These are phyloP conservation scores for Diplodia mutila DNA, from an alignment of 2,329 filamentous ascomycete species.

Conservation along the genomic window DNA sequence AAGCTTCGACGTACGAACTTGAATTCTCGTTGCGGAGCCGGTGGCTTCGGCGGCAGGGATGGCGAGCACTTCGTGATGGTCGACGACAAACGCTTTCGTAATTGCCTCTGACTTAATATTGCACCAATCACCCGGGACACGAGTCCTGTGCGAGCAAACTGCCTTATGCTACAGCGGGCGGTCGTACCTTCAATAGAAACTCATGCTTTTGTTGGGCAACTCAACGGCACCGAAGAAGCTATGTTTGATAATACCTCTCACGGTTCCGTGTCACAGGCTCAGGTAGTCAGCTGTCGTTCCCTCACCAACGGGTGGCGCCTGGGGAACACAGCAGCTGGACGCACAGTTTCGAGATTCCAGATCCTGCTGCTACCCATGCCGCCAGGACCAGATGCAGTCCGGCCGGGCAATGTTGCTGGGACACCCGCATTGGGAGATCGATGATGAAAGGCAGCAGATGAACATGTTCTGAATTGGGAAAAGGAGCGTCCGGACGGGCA, in stretches of 20 bases:
- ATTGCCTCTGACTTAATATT: slow-evolving; percentile 22
- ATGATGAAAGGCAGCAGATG: slow-evolving; percentile 18
- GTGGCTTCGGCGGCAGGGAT: slow-evolving; percentile 5
- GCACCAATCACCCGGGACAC: slow-evolving; percentile 22
- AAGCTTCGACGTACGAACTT: not conserved
- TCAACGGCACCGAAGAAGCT: slow-evolving; percentile 8
- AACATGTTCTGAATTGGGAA: not conserved
- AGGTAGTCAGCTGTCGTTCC: slow-evolving; percentile 20
- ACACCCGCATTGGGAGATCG: slow-evolving; percentile 7
- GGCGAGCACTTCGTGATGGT: not conserved
- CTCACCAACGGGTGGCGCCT: slow-evolving; percentile 12
- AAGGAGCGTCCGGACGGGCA: slow-evolving; percentile 14
- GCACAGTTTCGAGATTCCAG: slow-evolving; percentile 23
- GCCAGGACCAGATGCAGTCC: slow-evolving; percentile 14
- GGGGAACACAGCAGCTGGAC: slow-evolving; percentile 7
- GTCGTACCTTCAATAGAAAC: too few relatives aligned
- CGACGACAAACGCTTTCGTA: slow-evolving; percentile 22
- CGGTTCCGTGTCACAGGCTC: slow-evolving; percentile 10
- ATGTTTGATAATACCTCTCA: slow-evolving; percentile 18
- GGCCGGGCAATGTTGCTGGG: not conserved
- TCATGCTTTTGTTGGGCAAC: slow-evolving; percentile 12
- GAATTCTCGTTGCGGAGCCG: slow-evolving; percentile 10
- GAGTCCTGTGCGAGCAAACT: slow-evolving; percentile 11
- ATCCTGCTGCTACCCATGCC: slow-evolving; percentile 21
- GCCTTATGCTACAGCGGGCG: not conserved